Conservation (phyloP, 2,329 filamentous ascomycete species). For the Curvularia spicifera region DNA sequence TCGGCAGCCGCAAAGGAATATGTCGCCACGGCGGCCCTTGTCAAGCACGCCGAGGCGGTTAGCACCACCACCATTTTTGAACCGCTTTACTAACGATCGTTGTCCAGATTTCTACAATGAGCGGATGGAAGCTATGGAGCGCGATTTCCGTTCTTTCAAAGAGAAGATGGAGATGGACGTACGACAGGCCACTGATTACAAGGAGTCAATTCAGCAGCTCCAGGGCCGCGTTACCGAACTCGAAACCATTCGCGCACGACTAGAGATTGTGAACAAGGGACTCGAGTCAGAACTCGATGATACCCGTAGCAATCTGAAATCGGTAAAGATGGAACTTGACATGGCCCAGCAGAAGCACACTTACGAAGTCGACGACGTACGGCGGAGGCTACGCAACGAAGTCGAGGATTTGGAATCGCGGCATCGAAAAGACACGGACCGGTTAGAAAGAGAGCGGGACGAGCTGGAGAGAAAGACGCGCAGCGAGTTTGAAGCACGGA, state of each 20-base stretch:
- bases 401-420: slow-evolving; percentile 62
- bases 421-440: slow-evolving; percentile 64
- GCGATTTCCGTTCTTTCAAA: slow-evolving; percentile 73
- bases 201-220: slow-evolving; percentile 75
- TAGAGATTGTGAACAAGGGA: slow-evolving; percentile 60
- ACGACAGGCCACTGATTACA: slow-evolving; percentile 70
- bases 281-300: slow-evolving; percentile 73
- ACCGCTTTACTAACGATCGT: slow-evolving; percentile 74
- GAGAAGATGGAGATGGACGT: slow-evolving; percentile 74
- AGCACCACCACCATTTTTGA: slow-evolving; percentile 66
- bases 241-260: slow-evolving; percentile 59
- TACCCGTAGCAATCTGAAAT: slow-evolving; percentile 59
- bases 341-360: slow-evolving; percentile 60
- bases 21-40: slow-evolving; percentile 23
- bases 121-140: slow-evolving; percentile 76
- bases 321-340: slow-evolving; percentile 58
- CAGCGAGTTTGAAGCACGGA: slow-evolving; percentile 58
- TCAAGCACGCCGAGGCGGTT: slow-evolving; percentile 31
- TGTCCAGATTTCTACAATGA: slow-evolving; percentile 78
- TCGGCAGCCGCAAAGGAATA: slow-evolving; percentile 26
- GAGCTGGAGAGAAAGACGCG: slow-evolving; percentile 53
- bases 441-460: slow-evolving; percentile 59
- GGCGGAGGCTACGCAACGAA: slow-evolving; percentile 62
- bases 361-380: slow-evolving; percentile 59
- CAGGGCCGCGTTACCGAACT: slow-evolving; percentile 71